A percentile compares a stretch with the other conserved stretches of the same genome.
Conservation (phyloP, 768 basidiomycete genomes). For the Xerocomellus chrysenteron region DNA sequence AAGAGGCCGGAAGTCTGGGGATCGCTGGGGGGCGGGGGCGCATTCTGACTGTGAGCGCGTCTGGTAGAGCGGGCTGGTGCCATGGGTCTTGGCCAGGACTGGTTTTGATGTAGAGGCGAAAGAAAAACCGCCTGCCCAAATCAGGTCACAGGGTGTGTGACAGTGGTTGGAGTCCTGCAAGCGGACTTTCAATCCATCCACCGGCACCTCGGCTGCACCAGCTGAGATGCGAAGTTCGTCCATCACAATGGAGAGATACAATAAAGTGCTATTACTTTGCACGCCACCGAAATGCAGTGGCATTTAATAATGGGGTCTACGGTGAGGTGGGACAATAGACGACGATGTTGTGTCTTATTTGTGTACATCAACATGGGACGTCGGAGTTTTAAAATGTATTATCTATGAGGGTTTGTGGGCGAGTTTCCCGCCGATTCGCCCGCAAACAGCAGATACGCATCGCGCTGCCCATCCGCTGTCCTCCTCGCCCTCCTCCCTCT, state of each 20-base stretch:
- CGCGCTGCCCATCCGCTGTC: background rate
- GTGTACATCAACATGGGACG: constrained; percentile 24
- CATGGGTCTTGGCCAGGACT: constrained; percentile 63
- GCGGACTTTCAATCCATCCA: constrained; percentile 19
- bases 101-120: constrained; percentile 23
- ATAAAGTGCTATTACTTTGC: background rate
- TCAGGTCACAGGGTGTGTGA: constrained; percentile 21
- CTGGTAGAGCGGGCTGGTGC: constrained; percentile 70
- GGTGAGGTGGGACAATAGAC: background rate
- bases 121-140: constrained; percentile 15
- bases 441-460: constrained; percentile 10
- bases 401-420: constrained; percentile 22
- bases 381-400: constrained; percentile 34
- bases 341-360: constrained; percentile 25
- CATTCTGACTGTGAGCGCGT: constrained; percentile 42
- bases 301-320: background rate
- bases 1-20: constrained; percentile 53
- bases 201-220: constrained; percentile 9
- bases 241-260: constrained; percentile 4
- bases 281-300: background rate
- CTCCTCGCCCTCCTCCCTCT: background rate
- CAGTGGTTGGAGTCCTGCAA: constrained; percentile 31
- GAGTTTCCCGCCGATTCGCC: constrained; percentile 12
- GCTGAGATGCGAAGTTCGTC: background rate
- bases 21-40: constrained; percentile 30